phyloP scores from a whole-genome alignment of 768 basidiomycete species.

The Cystobasidium onofrii region DNA sequence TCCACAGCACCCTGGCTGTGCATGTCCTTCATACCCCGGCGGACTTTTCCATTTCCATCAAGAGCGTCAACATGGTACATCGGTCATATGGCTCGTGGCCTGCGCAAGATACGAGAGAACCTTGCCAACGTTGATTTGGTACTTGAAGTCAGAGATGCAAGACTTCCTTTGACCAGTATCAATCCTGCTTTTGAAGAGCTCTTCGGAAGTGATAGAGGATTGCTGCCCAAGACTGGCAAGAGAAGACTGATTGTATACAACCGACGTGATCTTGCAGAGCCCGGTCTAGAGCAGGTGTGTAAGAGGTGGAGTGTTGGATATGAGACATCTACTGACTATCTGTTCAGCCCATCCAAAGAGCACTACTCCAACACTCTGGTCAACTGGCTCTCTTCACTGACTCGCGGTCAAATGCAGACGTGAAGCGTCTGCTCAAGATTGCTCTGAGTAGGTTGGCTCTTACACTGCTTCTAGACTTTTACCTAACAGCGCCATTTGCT shows the following conservation, averaged over 20 bases:
- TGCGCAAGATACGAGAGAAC: slow-evolving; percentile 40
- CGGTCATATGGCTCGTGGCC: slow-evolving; percentile 39
- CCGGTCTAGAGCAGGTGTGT: slow-evolving; percentile 75
- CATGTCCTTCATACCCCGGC: slow-evolving; percentile 27
- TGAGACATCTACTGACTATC: not conserved
- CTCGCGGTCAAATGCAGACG: slow-evolving; percentile 45
- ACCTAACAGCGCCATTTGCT: not conserved
- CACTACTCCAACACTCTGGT: slow-evolving; percentile 44
- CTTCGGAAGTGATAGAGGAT: slow-evolving; percentile 35
- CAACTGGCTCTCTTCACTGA: slow-evolving; percentile 48
- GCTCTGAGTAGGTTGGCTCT: slow-evolving; percentile 45
- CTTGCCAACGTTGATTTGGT: slow-evolving; percentile 72
- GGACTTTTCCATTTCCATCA: slow-evolving; percentile 32
- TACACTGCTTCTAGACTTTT: not conserved
- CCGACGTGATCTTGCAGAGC: slow-evolving; percentile 82
- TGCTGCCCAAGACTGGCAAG: slow-evolving; percentile 52
- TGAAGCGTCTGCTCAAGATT: slow-evolving; percentile 44
- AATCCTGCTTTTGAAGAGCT: slow-evolving; percentile 75
- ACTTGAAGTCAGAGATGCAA: slow-evolving; percentile 85
- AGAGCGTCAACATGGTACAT: slow-evolving; percentile 32
- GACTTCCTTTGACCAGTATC: slow-evolving; percentile 86
- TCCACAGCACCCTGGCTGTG: too few relatives aligned
- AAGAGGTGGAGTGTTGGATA: not conserved
- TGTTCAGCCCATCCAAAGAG: slow-evolving; percentile 46
- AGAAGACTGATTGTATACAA: slow-evolving; percentile 85